Evolutionary conservation across 345 rosid species (phyloP).

Genomic region (Hevea brasiliensis): DNA sequence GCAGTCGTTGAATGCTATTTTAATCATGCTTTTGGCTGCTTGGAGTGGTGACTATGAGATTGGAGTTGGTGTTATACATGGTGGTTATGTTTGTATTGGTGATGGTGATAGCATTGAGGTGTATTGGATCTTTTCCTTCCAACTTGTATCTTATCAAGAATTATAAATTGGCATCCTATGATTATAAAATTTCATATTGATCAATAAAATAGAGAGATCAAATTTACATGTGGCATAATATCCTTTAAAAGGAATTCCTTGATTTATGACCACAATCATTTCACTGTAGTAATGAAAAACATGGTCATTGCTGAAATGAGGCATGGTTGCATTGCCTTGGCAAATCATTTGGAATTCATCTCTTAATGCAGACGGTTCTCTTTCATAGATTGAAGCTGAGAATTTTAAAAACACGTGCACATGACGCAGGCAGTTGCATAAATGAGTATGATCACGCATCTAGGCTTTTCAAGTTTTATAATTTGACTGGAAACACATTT

Average conservation of each 20-base stretch:
- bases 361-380: background rate
- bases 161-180: too few relatives aligned
- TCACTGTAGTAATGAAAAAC: too few relatives aligned
- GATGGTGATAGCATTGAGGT: background rate
- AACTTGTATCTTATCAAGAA: too few relatives aligned
- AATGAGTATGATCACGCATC: background rate
- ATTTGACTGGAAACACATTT: conserved; percentile 13
- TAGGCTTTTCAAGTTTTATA: background rate
- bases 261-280: too few relatives aligned
- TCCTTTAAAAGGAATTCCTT: too few relatives aligned
- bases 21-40: background rate
- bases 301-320: background rate
- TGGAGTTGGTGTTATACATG: background rate
- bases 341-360: background rate
- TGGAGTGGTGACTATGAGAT: background rate
- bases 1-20: too few relatives aligned
- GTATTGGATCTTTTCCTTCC: too few relatives aligned
- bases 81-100: background rate
- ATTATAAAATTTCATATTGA: too few relatives aligned
- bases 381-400: conserved; percentile 1
- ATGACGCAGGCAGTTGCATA: background rate
- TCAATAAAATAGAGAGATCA: too few relatives aligned
- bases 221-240: too few relatives aligned
- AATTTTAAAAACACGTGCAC: background rate
- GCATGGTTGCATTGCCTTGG: background rate